Conservation (phyloP, 1,284 basidiomycete species). For the Trichosporon sp. region DNA sequence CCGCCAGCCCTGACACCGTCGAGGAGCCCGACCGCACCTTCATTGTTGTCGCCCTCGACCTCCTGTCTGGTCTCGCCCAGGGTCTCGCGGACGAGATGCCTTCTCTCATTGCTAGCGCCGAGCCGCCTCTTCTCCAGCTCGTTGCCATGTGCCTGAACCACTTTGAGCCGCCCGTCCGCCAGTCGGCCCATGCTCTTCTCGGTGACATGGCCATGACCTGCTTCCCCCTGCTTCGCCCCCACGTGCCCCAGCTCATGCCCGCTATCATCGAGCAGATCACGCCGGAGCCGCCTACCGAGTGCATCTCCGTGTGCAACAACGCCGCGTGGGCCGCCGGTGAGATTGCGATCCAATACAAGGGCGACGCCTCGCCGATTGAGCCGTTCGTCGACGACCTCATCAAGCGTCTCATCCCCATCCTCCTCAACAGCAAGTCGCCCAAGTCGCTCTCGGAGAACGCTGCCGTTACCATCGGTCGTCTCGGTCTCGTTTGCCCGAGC, state of each 20-base stretch:
- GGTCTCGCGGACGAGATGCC: constrained; percentile 81
- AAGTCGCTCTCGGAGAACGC: constrained; percentile 96
- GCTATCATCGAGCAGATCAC: constrained; percentile 88
- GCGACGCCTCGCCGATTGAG: constrained; percentile 62
- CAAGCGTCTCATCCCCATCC: constrained; percentile 84
- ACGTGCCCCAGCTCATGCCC: constrained; percentile 84
- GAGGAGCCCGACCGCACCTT: constrained; percentile 95
- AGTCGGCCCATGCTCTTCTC: constrained; percentile 94
- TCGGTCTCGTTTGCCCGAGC: constrained; percentile 87
- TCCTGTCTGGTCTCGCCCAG: constrained; percentile 93
- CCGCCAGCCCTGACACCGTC: constrained; percentile 68
- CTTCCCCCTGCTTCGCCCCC: constrained; percentile 72
- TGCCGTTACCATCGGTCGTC: constrained; percentile 96
- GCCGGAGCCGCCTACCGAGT: constrained; percentile 60
- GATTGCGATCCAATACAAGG: constrained; percentile 80
- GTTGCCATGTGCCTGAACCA: constrained; percentile 86
- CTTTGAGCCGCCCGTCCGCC: constrained; percentile 90
- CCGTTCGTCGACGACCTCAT: constrained; percentile 88
- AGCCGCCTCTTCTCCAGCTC: constrained; percentile 76
- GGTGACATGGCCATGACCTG: constrained; percentile 98
- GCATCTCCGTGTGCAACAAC: constrained; percentile 97
- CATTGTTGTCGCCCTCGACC: constrained; percentile 92
- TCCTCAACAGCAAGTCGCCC: constrained; percentile 85
- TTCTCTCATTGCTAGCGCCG: constrained; percentile 66
- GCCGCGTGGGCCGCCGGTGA: constrained; percentile 99